Base-by-base conservation (phyloP, 805 yeast species). In the Yamadazyma laniorum region DNA sequence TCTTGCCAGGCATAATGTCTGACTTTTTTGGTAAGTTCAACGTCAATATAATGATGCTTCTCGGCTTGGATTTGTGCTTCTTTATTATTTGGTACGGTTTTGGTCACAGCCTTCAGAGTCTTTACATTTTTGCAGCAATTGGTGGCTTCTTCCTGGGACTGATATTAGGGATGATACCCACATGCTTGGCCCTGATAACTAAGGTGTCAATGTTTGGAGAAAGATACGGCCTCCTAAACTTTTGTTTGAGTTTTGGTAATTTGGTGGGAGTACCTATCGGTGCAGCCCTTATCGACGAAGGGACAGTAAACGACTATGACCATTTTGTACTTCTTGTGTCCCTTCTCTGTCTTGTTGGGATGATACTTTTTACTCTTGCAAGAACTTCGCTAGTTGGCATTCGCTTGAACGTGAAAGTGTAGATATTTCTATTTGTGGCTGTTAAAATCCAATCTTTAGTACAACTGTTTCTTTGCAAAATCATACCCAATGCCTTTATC, bases 171-270 rank as follows among this genome's bases (percentile, higher is more conserved):
- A 50, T 65, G 49, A 48, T 66, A 14, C 70, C 72, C 2, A 52
- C 65, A 3, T 82, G 90, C 46, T 70, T 82, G 15, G 77, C 85
- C 0, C 77, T 75, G 33, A 76, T 84, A 21, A 74, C 81, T 4
- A 56, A 58, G 6, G 70, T 59, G 9, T 52, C 56, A 32, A 58
- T 63, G 33, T 59, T 65, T 40, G 70, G 70, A 25, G 59, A 58
- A 32, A 55, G 58, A 25, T 65, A 64, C 39, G 68, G 70, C 1
- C 42, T 63, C 17, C 51, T 64, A 34, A 57, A 61, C 40, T 52
- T 60, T 18, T 48, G 54, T 32, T 43, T 55, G 25, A 52, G 58
- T 35, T 46, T 54, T 34, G 63, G 63, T 9, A 59, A 57, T 36
- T 54, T 57, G 35, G 40, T 56, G n/a, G 61, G 59, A 4, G 43